Evolutionary conservation across 2,329 filamentous ascomycete genomes (phyloP), one percentile per base, ranked within the genome.

Genomic region (Spiromastix sp.): DNA sequence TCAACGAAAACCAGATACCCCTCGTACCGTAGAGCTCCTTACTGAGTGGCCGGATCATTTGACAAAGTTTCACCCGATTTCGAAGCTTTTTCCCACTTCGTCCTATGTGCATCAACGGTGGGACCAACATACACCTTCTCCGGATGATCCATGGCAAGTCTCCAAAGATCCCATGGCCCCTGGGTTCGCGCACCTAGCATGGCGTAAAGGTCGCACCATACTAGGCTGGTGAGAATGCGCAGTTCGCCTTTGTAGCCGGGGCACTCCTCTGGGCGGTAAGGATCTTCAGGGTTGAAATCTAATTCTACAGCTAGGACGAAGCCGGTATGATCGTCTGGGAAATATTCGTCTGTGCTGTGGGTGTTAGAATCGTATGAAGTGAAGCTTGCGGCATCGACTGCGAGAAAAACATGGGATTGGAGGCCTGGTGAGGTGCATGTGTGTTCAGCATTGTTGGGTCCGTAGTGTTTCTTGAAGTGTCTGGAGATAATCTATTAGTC

Each of bases 141-240:
- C 7, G 50, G 51, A 22, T 54, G 50, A 6, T 48, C 38, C 24
- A 48, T 46, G 17, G 51, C 52, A 7, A 54, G 35, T n/a, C n/a
- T n/a, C n/a, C n/a, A n/a, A n/a, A n/a, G n/a, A n/a, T n/a, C n/a
- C n/a, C n/a, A n/a, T n/a, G n/a, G n/a, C 4, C 18, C 8, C 7
- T 37, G 36, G 2, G 40, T 33, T 26, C 50, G 41, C 9, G 46
- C 32, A 6, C 32, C 15, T 1, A 47, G 25, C 30, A 45, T 28
- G 1, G 50, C 46, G 24, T 44, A 52, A 2, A 56, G 29, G 26
- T 57, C 52, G 10, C 47, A 43, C 50, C 53, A 56, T 8, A 56
- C 31, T 4, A 56, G 38, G 16, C 43, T 52, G 12, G 49, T 50
- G 9, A 50, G 41, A 15, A 56, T 46, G 6, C 50, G 50, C 44